A percentile compares a stretch with the other conserved stretches of the same genome.
These are phyloP conservation scores for Conoideocrella luteorostrata DNA, from an alignment of 2,329 filamentous ascomycete species.

Conservation along the genomic window DNA sequence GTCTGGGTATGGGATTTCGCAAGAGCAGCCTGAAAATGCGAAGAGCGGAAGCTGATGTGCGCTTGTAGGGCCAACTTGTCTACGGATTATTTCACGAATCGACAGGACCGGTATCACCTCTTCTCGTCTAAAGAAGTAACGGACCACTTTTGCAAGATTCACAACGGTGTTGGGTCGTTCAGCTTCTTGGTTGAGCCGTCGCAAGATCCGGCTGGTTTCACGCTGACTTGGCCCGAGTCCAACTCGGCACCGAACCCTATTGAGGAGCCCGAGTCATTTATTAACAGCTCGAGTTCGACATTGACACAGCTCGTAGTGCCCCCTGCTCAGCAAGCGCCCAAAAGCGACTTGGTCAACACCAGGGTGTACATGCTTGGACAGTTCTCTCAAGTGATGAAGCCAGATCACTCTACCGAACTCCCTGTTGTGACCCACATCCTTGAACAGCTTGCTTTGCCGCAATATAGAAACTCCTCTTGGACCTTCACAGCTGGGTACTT, in stretches of 20 bases:
- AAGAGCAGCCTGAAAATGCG: not conserved
- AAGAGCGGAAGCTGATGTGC: not conserved
- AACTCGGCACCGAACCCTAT: constrained; percentile 75
- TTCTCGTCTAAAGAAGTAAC: constrained; percentile 75
- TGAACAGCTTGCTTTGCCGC: constrained; percentile 54
- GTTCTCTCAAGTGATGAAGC: constrained; percentile 74
- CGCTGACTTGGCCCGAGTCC: constrained; percentile 63
- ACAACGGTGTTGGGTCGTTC: constrained; percentile 68
- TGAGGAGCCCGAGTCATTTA: constrained; percentile 61
- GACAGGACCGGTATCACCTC: constrained; percentile 90
- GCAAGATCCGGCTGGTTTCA: constrained; percentile 48
- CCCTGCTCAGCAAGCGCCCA: constrained; percentile 5
- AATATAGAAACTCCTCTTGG: constrained; percentile 70
- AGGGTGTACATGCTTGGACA: constrained; percentile 82
- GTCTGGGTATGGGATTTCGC: constrained; percentile 70
- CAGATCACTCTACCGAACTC: constrained; percentile 81
- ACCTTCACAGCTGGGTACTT: constrained; percentile 98
- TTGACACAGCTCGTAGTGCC: constrained; percentile 59
- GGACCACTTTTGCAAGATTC: constrained; percentile 74
- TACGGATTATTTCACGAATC: constrained; percentile 90
- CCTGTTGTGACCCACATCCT: constrained; percentile 73
- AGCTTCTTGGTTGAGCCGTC: constrained; percentile 73
- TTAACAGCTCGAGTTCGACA: constrained; percentile 58
- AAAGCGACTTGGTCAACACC: constrained; percentile 45
- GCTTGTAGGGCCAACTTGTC: constrained; percentile 73